These are phyloP conservation scores for Pugionium dolabratum DNA, from an alignment of 345 rosid species.

Conservation along the genomic window DNA sequence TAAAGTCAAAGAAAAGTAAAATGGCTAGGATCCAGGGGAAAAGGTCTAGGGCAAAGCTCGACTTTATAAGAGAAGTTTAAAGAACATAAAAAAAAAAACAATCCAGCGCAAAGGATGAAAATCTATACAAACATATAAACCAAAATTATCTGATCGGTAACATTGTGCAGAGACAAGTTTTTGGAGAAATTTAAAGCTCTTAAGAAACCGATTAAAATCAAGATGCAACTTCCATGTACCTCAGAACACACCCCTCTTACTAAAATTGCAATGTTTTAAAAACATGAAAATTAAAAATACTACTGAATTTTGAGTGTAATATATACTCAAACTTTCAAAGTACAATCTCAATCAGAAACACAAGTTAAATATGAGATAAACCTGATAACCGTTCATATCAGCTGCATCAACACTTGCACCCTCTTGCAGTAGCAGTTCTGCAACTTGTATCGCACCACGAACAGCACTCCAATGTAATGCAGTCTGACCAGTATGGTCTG, in stretches of 20 bases:
- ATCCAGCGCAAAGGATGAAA: too few relatives aligned
- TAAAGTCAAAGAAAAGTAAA: too few relatives aligned
- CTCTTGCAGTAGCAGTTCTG: constrained; percentile 82
- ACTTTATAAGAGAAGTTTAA: neutral
- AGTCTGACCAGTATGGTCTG: constrained; percentile 89
- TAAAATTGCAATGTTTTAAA: neutral
- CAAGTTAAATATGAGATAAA: constrained; percentile 18
- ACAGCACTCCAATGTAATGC: constrained; percentile 99
- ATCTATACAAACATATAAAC: too few relatives aligned
- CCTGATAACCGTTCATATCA: constrained; percentile 95
- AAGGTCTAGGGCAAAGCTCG: too few relatives aligned
- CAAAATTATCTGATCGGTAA: too few relatives aligned
- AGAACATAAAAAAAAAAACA: neutral
- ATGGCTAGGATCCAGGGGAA: neutral
- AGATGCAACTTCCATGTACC: constrained; percentile 14
- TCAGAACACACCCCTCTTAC: constrained; percentile 3
- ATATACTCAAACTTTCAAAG: neutral
- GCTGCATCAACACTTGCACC: constrained; percentile 78
- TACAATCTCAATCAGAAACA: neutral
- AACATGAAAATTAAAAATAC: constrained; percentile 1
- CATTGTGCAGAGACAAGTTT: too few relatives aligned
- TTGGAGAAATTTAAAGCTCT: too few relatives aligned
- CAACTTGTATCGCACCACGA: constrained; percentile 85
- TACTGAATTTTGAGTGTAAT: too few relatives aligned
- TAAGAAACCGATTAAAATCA: too few relatives aligned